A percentile compares a stretch with the other conserved stretches of the same genome.
These are phyloP conservation scores for Cladophialophora yegresii DNA, from an alignment of 2,329 filamentous ascomycete genomes.

Conservation along the genomic window DNA sequence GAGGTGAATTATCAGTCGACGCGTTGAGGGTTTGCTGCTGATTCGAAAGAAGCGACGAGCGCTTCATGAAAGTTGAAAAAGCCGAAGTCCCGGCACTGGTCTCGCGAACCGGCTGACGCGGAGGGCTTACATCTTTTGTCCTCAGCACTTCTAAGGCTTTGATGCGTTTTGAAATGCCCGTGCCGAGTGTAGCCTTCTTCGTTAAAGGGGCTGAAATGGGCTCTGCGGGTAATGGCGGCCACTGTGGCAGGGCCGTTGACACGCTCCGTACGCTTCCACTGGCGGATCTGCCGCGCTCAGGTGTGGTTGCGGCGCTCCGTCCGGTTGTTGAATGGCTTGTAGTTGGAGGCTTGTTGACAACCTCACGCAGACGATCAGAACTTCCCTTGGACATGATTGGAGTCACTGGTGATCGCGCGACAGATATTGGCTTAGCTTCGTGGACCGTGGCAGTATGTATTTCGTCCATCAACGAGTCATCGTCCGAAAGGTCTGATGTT, in stretches of 20 bases:
- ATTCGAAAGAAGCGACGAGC: constrained; percentile 38
- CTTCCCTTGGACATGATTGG: constrained; percentile 56
- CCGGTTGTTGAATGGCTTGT: constrained; percentile 9
- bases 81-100: constrained; percentile 37
- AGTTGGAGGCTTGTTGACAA: constrained; percentile 27
- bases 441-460: constrained; percentile 77
- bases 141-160: constrained; percentile 82
- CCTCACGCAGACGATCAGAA: constrained; percentile 29
- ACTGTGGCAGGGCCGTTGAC: constrained; percentile 35
- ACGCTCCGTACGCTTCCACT: constrained; percentile 32
- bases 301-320: constrained; percentile 26
- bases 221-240: constrained; percentile 36
- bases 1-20: constrained; percentile 37
- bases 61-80: constrained; percentile 37
- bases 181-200: constrained; percentile 81
- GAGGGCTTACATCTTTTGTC: constrained; percentile 33
- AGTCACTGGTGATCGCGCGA: constrained; percentile 80
- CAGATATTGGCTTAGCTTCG: constrained; percentile 76
- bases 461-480: constrained; percentile 83
- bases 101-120: constrained; percentile 38
- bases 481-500: constrained; percentile 60
- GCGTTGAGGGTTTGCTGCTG: constrained; percentile 38
- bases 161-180: constrained; percentile 90
- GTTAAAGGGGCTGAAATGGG: constrained; percentile 54
- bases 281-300: constrained; percentile 23